Evolutionary conservation across 495 filamentous ascomycete species (phyloP).

Genomic region (Xylaria scruposa): DNA sequence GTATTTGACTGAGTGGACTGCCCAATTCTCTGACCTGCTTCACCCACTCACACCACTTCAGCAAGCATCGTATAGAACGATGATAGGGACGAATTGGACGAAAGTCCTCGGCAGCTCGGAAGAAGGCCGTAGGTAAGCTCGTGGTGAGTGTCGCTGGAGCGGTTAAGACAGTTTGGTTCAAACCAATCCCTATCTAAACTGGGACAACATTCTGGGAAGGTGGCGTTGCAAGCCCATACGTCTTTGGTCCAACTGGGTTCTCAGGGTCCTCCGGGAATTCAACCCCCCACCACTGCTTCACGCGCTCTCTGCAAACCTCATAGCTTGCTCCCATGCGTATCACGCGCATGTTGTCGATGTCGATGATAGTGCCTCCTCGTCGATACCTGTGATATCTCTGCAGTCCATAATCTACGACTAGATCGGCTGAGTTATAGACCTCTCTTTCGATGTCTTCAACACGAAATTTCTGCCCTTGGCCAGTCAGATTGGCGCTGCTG

Average conservation of each 20-base stretch:
- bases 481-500: conserved; percentile 31
- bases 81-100: too few species aligned
- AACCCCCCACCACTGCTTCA: conserved; percentile 31
- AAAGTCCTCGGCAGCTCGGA: background rate
- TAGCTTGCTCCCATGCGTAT: conserved; percentile 39
- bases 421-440: background rate
- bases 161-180: background rate
- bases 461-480: background rate
- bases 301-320: conserved; percentile 34
- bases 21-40: too few species aligned
- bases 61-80: too few species aligned
- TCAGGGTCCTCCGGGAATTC: conserved; percentile 24
- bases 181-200: background rate
- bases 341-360: conserved; percentile 37
- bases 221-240: background rate
- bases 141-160: background rate
- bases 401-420: background rate
- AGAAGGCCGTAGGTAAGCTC: background rate
- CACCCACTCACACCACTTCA: too few species aligned
- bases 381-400: background rate
- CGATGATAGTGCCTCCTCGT: conserved; percentile 30
- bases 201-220: background rate
- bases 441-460: conserved; percentile 17
- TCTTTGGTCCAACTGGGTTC: background rate
- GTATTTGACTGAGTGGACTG: too few species aligned